Conservation (phyloP, 768 basidiomycete species). For the Termitomyces heimii region DNA sequence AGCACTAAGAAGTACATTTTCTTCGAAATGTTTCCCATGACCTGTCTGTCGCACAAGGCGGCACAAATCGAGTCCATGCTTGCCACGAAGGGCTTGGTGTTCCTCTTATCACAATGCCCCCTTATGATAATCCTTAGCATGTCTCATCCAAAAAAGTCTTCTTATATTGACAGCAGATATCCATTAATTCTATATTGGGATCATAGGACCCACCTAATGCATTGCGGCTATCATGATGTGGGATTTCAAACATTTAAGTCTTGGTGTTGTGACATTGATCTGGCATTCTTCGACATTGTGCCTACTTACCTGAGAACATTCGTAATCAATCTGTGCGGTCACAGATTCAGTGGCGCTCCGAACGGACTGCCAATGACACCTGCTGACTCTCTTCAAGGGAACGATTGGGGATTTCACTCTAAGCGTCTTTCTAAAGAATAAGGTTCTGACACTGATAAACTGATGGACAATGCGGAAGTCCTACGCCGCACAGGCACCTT, state of each 20-base stretch:
- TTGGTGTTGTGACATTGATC: not conserved
- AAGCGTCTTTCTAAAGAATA: not conserved
- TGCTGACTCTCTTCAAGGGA: not conserved
- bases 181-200: not conserved
- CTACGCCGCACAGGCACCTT: not conserved
- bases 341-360: not conserved
- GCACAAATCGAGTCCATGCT: not conserved
- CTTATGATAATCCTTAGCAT: not conserved
- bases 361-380: not conserved
- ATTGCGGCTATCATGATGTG: not conserved
- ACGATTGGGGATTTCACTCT: not conserved
- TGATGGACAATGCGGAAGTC: not conserved
- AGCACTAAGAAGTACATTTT: not conserved
- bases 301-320: not conserved
- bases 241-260: not conserved
- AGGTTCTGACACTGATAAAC: not conserved
- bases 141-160: not conserved
- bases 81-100: not conserved
- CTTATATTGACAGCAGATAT: not conserved
- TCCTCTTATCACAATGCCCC: not conserved
- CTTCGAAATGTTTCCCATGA: not conserved
- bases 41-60: not conserved
- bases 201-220: not conserved
- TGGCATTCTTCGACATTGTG: not conserved
- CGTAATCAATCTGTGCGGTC: not conserved